Conservation (phyloP, 148 eudicot species). For the Vaccinium myrtillus region DNA sequence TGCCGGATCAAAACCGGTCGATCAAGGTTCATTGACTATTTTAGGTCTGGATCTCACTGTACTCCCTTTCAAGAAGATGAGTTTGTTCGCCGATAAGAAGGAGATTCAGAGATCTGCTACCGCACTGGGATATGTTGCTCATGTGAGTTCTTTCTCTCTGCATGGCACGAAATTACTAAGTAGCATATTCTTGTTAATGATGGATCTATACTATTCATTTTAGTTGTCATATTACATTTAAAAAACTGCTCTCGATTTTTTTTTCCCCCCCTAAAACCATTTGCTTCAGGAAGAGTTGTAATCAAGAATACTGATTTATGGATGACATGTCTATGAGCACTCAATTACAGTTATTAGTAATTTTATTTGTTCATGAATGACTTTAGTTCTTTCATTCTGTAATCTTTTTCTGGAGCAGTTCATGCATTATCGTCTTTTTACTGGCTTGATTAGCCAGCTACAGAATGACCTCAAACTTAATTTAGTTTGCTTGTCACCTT, state of each 20-base stretch:
- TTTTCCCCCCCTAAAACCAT: neutral
- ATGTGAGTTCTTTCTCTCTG: conserved; percentile 55
- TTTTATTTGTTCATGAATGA: neutral
- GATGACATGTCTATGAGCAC: neutral
- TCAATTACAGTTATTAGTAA: neutral
- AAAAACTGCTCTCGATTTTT: neutral
- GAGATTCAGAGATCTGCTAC: conserved; percentile 90
- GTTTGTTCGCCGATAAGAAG: conserved; percentile 95
- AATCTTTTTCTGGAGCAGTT: neutral
- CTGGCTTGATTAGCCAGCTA: neutral
- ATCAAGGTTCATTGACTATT: conserved; percentile 68
- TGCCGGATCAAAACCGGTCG: conserved; percentile 52
- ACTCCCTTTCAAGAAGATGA: conserved; percentile 81
- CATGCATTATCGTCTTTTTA: neutral
- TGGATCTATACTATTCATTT: neutral
- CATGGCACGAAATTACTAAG: conserved; percentile 4
- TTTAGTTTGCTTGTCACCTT: conserved; percentile 19
- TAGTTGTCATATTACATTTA: neutral
- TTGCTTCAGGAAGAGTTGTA: neutral
- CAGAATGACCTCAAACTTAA: neutral
- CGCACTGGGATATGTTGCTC: conserved; percentile 95
- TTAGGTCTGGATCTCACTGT: conserved; percentile 76
- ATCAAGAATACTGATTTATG: neutral
- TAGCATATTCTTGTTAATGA: conserved; percentile 1
- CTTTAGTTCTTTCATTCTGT: neutral